Conservation (phyloP, 164 flowering plant genomes). For the Malania oleifera region DNA sequence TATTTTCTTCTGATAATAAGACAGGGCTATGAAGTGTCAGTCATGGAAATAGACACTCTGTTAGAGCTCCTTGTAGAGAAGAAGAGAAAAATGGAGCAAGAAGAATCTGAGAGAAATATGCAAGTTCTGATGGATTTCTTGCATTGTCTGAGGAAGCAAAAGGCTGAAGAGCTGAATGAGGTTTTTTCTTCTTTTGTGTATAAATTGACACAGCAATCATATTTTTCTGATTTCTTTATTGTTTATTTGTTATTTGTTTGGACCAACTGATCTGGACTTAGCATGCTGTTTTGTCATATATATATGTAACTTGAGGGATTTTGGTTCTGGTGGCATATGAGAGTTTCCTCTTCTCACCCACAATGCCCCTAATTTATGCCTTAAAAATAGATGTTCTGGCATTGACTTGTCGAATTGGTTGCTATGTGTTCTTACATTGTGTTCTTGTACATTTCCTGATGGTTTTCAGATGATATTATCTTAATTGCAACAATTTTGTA, state of each 20-base stretch:
- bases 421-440: background rate
- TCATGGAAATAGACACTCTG: slow-evolving; percentile 80
- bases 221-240: background rate
- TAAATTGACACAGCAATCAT: background rate
- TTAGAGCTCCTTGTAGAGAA: slow-evolving; percentile 74
- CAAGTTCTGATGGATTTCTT: slow-evolving; percentile 77
- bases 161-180: slow-evolving; percentile 84
- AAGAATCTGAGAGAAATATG: slow-evolving; percentile 95
- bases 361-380: background rate
- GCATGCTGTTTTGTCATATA: background rate
- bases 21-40: slow-evolving; percentile 88
- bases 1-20: slow-evolving; percentile 33
- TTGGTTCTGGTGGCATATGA: background rate
- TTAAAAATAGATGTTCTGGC: background rate
- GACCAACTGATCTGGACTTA: background rate
- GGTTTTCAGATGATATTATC: background rate
- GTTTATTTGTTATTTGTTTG: background rate
- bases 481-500: background rate
- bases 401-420: background rate
- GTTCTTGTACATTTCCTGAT: background rate
- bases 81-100: slow-evolving; percentile 93
- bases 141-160: slow-evolving; percentile 70
- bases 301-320: background rate
- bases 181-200: slow-evolving; percentile 24
- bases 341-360: background rate